These are phyloP conservation scores for Chlorella ohadii DNA, from an alignment of 139 green algal genomes.

Conservation along the genomic window DNA sequence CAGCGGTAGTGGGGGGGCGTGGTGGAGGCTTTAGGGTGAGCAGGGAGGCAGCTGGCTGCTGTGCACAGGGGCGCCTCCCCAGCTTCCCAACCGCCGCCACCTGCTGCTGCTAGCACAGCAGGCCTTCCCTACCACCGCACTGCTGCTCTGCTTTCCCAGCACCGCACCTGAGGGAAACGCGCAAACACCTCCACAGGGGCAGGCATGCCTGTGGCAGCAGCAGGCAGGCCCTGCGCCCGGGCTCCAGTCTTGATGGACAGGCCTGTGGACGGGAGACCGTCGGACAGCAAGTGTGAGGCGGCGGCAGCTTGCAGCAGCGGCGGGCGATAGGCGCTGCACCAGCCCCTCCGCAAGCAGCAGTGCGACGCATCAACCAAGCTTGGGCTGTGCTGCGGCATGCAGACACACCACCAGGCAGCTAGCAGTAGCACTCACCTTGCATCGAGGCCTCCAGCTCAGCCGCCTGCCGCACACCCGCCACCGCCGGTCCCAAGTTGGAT, in stretches of 20 bases:
- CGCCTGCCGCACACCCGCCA: too few relatives aligned
- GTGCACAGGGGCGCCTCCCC: not conserved
- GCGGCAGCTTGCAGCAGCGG: not conserved
- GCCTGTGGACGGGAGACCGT: not conserved
- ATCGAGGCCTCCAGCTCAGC: constrained; percentile 21
- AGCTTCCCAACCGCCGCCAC: not conserved
- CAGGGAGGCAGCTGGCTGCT: not conserved
- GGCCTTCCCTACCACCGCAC: too few relatives aligned
- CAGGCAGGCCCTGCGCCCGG: not conserved
- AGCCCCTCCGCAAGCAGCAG: too few relatives aligned
- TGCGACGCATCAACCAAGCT: too few relatives aligned
- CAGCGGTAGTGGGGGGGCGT: not conserved
- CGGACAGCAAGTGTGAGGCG: not conserved
- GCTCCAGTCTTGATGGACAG: constrained; percentile 4
- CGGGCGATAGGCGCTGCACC: too few relatives aligned
- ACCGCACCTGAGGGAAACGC: constrained; percentile 20
- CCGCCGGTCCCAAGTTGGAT: too few relatives aligned
- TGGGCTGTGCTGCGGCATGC: too few relatives aligned
- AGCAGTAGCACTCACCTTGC: constrained; percentile 28
- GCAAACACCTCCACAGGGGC: constrained; percentile 17
- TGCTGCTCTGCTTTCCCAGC: too few relatives aligned
- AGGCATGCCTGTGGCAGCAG: not conserved
- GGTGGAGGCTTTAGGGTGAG: not conserved
- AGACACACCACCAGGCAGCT: too few relatives aligned
- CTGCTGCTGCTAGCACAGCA: too few relatives aligned